A percentile compares a stretch with the other conserved stretches of the same genome.
phyloP scores from a whole-genome alignment of 2,329 filamentous ascomycete genomes.

The Coleophoma eucalyptorum region DNA sequence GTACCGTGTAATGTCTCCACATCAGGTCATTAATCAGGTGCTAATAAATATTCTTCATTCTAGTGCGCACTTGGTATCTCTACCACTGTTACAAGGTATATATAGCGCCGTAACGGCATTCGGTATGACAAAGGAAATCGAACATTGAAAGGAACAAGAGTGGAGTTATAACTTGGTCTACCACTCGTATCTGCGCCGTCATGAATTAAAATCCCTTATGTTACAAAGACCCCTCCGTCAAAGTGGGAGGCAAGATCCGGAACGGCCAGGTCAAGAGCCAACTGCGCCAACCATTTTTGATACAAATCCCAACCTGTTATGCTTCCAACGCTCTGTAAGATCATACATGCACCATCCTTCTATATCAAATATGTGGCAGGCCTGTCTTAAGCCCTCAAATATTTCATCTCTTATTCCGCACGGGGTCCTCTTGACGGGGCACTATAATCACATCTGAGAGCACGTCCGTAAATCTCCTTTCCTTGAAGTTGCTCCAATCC shows the following conservation, averaged over 20 bases:
- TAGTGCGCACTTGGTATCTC: too few relatives aligned
- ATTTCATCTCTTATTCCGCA: not conserved
- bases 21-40: too few relatives aligned
- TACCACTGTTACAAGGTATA: too few relatives aligned
- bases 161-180: conserved; percentile 8
- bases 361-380: too few relatives aligned
- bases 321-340: not conserved
- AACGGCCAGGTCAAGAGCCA: conserved; percentile 9
- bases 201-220: conserved; percentile 17
- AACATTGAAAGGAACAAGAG: conserved; percentile 9
- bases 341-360: not conserved
- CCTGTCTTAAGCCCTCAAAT: too few relatives aligned
- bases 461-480: conserved; percentile 61
- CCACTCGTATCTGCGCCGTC: conserved; percentile 12
- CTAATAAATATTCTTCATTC: too few relatives aligned
- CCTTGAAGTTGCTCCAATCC: conserved; percentile 53
- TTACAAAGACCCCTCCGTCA: conserved; percentile 13
- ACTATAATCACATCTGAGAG: conserved; percentile 61
- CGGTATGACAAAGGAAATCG: conserved; percentile 10
- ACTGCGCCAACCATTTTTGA: conserved; percentile 1
- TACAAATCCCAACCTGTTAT: not conserved
- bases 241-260: conserved; percentile 16
- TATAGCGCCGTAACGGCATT: not conserved
- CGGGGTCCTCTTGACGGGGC: not conserved
- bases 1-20: too few relatives aligned